Evolutionary conservation across 1,284 basidiomycete genomes (phyloP).

Genomic region (Heterobasidion irregulare): DNA sequence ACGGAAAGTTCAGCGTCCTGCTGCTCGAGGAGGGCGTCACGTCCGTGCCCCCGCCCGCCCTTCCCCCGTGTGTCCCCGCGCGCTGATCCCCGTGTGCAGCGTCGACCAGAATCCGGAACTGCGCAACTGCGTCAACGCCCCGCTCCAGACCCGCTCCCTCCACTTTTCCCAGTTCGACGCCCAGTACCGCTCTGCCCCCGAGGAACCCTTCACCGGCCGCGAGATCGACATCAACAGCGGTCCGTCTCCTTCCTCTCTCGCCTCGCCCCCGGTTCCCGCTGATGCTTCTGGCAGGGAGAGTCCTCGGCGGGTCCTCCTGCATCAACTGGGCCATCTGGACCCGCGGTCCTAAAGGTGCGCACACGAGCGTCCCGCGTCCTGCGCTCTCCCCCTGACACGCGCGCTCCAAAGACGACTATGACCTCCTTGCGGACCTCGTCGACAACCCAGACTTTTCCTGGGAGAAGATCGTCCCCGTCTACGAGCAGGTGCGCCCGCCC

Average conservation of each 20-base stretch:
- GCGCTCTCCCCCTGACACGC: no score
- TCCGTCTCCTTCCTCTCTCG: not conserved
- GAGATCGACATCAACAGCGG: conserved; percentile 1
- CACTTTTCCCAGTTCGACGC: not conserved
- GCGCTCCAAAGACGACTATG: not conserved
- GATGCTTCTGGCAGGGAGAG: not conserved
- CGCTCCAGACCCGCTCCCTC: not conserved
- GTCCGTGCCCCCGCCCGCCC: not conserved
- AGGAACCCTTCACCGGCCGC: not conserved
- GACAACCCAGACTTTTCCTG: not conserved
- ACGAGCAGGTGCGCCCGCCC: not conserved
- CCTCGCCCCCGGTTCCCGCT: not conserved
- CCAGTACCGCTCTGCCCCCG: not conserved
- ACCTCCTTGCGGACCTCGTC: not conserved
- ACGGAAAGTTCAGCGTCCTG: not conserved
- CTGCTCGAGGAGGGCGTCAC: not conserved
- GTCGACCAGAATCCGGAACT: not conserved
- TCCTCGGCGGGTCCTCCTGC: not conserved
- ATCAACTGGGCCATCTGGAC: not conserved
- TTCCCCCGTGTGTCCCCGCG: not conserved
- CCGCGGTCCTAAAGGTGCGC: not conserved
- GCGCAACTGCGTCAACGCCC: not conserved
- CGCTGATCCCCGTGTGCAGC: not conserved
- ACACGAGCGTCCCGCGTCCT: not conserved
- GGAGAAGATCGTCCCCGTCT: not conserved